phyloP scores from a whole-genome alignment of 2,329 filamentous ascomycete species.

The Escovopsis sp. region DNA sequence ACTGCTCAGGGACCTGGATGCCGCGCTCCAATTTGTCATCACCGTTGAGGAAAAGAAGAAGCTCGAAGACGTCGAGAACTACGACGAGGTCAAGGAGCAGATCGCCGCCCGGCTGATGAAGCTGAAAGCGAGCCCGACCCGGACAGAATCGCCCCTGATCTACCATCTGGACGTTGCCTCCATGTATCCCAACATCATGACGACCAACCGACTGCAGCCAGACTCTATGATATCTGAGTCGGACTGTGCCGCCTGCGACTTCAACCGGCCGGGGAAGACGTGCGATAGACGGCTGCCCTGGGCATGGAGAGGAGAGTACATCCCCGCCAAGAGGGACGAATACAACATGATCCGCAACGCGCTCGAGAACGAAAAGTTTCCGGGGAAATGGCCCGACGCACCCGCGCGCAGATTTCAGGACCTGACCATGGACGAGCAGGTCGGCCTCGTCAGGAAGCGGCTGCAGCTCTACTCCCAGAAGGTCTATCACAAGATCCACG shows the following conservation, averaged over 20 bases:
- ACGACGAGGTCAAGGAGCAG: slow-evolving; percentile 69
- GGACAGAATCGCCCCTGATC: slow-evolving; percentile 74
- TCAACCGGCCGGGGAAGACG: slow-evolving; percentile 93
- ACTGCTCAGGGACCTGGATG: slow-evolving; percentile 70
- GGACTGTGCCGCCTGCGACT: slow-evolving; percentile 93
- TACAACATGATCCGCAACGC: slow-evolving; percentile 98
- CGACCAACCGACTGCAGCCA: slow-evolving; percentile 89
- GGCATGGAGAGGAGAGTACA: slow-evolving; percentile 95
- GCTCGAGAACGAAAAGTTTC: slow-evolving; percentile 83
- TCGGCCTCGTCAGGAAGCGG: slow-evolving; percentile 65
- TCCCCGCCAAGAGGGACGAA: slow-evolving; percentile 90
- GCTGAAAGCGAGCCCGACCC: slow-evolving; percentile 69
- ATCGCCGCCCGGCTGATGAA: slow-evolving; percentile 56
- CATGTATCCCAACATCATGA: slow-evolving; percentile 99
- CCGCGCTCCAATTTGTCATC: slow-evolving; percentile 76
- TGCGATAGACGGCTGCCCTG: slow-evolving; percentile 90
- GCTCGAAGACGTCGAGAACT: slow-evolving; percentile 64
- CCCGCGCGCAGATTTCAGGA: slow-evolving; percentile 67
- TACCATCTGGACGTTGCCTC: slow-evolving; percentile 98
- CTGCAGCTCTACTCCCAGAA: slow-evolving; percentile 92
- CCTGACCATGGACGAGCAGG: slow-evolving; percentile 67
- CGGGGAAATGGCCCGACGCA: slow-evolving; percentile 57
- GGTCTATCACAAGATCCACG: slow-evolving; percentile 98
- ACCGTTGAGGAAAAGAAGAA: slow-evolving; percentile 72
- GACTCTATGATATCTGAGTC: slow-evolving; percentile 98